Evolutionary conservation across 805 yeast genomes (phyloP), one percentile per base, ranked within the genome.

Genomic region (Lipomyces lipofer): DNA sequence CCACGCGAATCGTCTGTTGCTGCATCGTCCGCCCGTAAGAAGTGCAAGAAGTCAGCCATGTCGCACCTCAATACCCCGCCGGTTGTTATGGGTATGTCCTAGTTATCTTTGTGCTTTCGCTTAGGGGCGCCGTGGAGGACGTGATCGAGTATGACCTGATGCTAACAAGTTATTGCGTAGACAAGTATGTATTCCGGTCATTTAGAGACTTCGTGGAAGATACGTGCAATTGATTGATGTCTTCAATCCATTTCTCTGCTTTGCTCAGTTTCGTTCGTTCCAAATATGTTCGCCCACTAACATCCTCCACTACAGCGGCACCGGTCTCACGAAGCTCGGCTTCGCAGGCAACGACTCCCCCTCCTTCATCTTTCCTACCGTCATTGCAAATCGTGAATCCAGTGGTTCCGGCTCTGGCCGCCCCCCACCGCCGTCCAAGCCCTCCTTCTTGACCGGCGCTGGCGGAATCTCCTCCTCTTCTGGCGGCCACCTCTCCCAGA

Each of bases 271-370:
- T 17, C 29, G 45, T n/a, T 19, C 15, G 43, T 13, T 19, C 13
- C 9, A 19, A 21, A 25, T 19, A 25, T 36, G 25, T 19, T 36
- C 40, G 33, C 22, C 29, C 30, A 29, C 27, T 17, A 42, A 43
- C 45, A 13, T 12, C 13, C 6, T 63, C 59, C 63, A 56, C 32
- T 51, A 58, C 78, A 92, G 92, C 71, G 99, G 99, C 79, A 94
- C 99, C 65, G 99, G 99, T 63, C 78, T 91, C 65, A 94, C 99
- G 69, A 94, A 94, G 71, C 79, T 94, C 63, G 99, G 99, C 25
- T 94, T 91, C 75, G 99, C 99, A 64, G 99, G 99, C 52, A 94
- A 94, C 70, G 99, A 94, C 73, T 80, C 97, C 22, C 99, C 99
- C 38, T 91, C 97, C 3, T 94, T 87, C 80, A 89, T 94, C 29